These are phyloP conservation scores for Penicillium freii DNA, from an alignment of 2,329 filamentous ascomycete genomes.

Conservation along the genomic window DNA sequence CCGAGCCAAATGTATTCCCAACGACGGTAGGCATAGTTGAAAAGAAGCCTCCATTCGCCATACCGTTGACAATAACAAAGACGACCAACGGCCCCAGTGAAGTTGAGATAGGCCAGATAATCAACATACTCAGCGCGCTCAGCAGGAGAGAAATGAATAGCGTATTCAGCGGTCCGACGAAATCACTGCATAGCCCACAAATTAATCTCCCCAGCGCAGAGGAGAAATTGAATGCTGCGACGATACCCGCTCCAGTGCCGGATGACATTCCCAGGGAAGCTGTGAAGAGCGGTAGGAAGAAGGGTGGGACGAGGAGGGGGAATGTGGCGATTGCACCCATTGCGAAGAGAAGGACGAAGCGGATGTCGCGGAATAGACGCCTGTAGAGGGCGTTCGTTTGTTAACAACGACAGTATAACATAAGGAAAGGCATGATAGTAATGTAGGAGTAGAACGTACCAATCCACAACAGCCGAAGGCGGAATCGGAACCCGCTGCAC, in stretches of 20 bases:
- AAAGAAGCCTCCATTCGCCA: slow-evolving; percentile 63
- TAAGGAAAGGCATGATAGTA: not conserved
- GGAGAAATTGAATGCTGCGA: slow-evolving; percentile 62
- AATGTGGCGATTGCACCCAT: slow-evolving; percentile 58
- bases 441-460: slow-evolving; percentile 33
- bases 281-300: slow-evolving; percentile 59
- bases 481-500: slow-evolving; percentile 35
- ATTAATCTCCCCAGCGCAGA: slow-evolving; percentile 58
- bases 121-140: slow-evolving; percentile 58
- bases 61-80: slow-evolving; percentile 61
- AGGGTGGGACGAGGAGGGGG: slow-evolving; percentile 60
- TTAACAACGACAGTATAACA: not conserved
- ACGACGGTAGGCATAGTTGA: slow-evolving; percentile 63
- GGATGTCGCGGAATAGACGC: slow-evolving; percentile 53
- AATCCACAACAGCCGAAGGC: slow-evolving; percentile 49
- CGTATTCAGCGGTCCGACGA: slow-evolving; percentile 56
- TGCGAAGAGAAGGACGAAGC: slow-evolving; percentile 55
- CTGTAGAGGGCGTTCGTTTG: slow-evolving; percentile 19
- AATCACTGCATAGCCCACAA: slow-evolving; percentile 56
- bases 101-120: slow-evolving; percentile 60
- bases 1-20: slow-evolving; percentile 58
- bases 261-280: slow-evolving; percentile 55
- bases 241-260: slow-evolving; percentile 54
- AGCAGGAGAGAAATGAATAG: slow-evolving; percentile 53
- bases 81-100: slow-evolving; percentile 54